Evolutionary conservation across 2,329 filamentous ascomycete genomes (phyloP).

Genomic region (Hymenoscyphus salicellus): DNA sequence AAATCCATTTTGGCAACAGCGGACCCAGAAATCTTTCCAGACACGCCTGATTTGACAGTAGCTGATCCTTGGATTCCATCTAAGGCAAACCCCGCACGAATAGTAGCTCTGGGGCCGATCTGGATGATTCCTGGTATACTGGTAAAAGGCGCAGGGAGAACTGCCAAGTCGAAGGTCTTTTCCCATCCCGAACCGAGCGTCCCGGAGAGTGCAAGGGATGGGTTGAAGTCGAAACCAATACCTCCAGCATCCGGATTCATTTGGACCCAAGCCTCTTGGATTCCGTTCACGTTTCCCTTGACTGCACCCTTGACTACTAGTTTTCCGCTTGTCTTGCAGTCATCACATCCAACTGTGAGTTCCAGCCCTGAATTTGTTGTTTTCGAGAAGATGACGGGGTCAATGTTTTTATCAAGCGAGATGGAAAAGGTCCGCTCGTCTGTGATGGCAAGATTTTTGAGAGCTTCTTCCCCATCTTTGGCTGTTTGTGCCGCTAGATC

Average conservation of each 20-base stretch:
- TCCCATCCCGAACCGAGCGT: neutral
- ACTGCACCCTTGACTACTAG: constrained; percentile 7
- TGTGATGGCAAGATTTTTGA: neutral
- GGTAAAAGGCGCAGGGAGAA: neutral
- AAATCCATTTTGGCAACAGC: constrained; percentile 7
- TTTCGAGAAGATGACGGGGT: neutral
- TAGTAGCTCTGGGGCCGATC: constrained; percentile 3
- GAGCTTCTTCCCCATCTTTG: too few species aligned
- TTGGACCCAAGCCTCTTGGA: neutral
- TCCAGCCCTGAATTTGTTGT: neutral
- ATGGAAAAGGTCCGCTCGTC: neutral
- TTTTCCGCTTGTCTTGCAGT: constrained; percentile 9
- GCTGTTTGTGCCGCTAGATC: too few species aligned
- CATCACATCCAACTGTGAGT: constrained; percentile 11
- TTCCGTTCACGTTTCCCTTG: neutral
- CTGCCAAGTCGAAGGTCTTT: neutral
- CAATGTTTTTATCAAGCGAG: neutral
- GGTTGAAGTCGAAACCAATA: constrained; percentile 10
- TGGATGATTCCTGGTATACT: constrained; percentile 6
- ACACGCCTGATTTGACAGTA: constrained; percentile 5
- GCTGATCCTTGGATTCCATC: constrained; percentile 6
- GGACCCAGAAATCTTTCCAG: constrained; percentile 4
- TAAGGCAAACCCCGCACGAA: constrained; percentile 11
- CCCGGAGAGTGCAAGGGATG: constrained; percentile 6
- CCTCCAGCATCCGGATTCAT: neutral